Evolutionary conservation across 768 basidiomycete genomes (phyloP), one percentile per base, ranked within the genome.

Genomic region (Termitomyces sp.): DNA sequence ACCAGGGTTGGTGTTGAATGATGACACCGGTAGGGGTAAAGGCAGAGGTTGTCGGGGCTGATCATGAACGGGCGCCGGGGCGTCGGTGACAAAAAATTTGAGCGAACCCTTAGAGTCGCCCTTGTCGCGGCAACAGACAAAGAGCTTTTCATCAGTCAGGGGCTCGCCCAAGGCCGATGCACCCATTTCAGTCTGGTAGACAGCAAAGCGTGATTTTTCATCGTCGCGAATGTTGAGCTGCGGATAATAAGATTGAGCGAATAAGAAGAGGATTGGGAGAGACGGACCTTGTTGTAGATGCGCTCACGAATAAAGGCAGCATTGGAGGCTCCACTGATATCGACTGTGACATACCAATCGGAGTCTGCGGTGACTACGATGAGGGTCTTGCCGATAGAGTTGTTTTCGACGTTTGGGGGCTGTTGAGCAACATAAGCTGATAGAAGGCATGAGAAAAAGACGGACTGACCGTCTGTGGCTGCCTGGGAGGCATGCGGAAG

Each of bases 171-270:
- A 82, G 18, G 89, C 88, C 63, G 79, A 88, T 30, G 83, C 81
- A 59, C 90, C 91, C 66, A 97, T 88, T 72, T 92, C 90, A 0
- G 94, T 96, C 61, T 86, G 88, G 76, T 91, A 94, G 56, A 98
- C 88, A 28, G 87, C 83, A 69, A 88, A 87, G 32, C 81, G 83
- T 8, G 79, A 71, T 68, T 90, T 87, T 44, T 79, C 79, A 58
- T 96, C 95, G 66, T 93, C 92, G 40, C 81, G 79, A 46, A 98
- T 89, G 68, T 86, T 83, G 61, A 94, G 76, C 91, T 93, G 62
- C 7, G 61, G 43, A 30, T 48, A 30, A 56, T 62, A 26, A 62
- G 36, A 56, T 58, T 55, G 48, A n/a, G 65, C 49, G 20, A 46
- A 52, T 62, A 6, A 20, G 28, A 35, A 52, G 32, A 43, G 56